Conservation (phyloP, 108 stramenopile species). For the Nitzschia sp. region DNA sequence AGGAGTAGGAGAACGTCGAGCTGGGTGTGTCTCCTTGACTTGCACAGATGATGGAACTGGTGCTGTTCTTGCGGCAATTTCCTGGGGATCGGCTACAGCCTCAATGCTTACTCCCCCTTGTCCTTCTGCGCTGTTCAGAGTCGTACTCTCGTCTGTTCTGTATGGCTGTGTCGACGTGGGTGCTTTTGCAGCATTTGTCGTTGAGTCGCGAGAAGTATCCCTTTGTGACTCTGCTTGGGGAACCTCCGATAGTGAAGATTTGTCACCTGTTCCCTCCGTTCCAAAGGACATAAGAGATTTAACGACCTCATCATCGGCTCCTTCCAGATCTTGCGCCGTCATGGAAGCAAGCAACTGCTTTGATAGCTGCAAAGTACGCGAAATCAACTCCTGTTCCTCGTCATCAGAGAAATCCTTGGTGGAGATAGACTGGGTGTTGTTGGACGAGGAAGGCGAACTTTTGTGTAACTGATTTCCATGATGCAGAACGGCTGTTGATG, state of each 20-base stretch:
- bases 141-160: too few species aligned
- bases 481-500: not conserved
- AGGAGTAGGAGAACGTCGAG: too few species aligned
- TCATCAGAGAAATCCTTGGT: slow-evolving; percentile 1
- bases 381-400: slow-evolving; percentile 32
- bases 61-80: not conserved
- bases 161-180: too few species aligned
- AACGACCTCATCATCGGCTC: slow-evolving; percentile 17
- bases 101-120: too few species aligned
- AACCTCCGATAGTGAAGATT: not conserved
- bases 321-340: slow-evolving; percentile 22
- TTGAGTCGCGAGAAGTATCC: too few species aligned
- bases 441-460: not conserved
- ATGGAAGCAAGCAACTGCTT: slow-evolving; percentile 31
- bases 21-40: not conserved
- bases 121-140: too few species aligned
- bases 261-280: not conserved
- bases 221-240: too few species aligned
- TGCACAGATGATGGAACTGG: not conserved
- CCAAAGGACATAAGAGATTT: slow-evolving; percentile 9
- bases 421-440: not conserved
- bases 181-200: too few species aligned
- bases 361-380: slow-evolving; percentile 34
- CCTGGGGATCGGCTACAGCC: not conserved
- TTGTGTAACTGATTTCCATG: not conserved